These are phyloP conservation scores for Talaromyces wortmannii DNA, from an alignment of 495 filamentous ascomycete species.

Conservation along the genomic window DNA sequence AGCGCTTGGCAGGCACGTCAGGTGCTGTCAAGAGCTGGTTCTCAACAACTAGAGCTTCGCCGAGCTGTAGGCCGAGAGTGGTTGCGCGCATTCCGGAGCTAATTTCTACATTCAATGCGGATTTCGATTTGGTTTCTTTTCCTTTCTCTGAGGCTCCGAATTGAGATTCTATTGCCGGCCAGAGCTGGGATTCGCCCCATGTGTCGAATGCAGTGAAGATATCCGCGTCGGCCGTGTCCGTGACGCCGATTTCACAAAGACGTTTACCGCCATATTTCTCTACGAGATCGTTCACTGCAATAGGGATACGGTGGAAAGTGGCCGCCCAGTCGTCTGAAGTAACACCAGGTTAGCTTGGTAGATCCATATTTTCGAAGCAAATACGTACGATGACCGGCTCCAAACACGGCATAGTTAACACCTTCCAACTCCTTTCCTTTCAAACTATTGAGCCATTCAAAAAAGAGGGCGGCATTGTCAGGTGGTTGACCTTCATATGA, in stretches of 20 bases:
- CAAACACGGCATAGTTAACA: conserved; percentile 62
- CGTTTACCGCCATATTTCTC: conserved; percentile 44
- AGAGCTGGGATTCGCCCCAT: conserved; percentile 60
- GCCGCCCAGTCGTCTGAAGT: conserved; percentile 46
- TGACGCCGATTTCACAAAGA: conserved; percentile 47
- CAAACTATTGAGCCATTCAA: conserved; percentile 54
- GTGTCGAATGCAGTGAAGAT: conserved; percentile 67
- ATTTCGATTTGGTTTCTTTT: conserved; percentile 16
- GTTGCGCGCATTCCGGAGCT: conserved; percentile 50
- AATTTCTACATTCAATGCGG: conserved; percentile 47
- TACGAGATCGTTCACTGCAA: conserved; percentile 48
- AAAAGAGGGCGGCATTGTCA: conserved; percentile 66
- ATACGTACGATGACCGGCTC: conserved; percentile 12
- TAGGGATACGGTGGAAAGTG: conserved; percentile 70
- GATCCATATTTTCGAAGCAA: not conserved
- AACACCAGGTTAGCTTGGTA: not conserved
- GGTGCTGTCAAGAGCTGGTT: conserved; percentile 47
- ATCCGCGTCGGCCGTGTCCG: conserved; percentile 56
- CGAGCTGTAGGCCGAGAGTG: conserved; percentile 58
- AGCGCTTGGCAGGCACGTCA: conserved; percentile 51
- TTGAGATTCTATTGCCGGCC: conserved; percentile 52
- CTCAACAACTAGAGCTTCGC: conserved; percentile 52
- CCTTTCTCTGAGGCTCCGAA: conserved; percentile 26
- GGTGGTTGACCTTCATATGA: conserved; percentile 72
- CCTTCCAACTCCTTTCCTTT: conserved; percentile 43